Evolutionary conservation across 2,329 filamentous ascomycete genomes (phyloP), one percentile per base, ranked within the genome.

Genomic region (Arthrocladium fulminans): DNA sequence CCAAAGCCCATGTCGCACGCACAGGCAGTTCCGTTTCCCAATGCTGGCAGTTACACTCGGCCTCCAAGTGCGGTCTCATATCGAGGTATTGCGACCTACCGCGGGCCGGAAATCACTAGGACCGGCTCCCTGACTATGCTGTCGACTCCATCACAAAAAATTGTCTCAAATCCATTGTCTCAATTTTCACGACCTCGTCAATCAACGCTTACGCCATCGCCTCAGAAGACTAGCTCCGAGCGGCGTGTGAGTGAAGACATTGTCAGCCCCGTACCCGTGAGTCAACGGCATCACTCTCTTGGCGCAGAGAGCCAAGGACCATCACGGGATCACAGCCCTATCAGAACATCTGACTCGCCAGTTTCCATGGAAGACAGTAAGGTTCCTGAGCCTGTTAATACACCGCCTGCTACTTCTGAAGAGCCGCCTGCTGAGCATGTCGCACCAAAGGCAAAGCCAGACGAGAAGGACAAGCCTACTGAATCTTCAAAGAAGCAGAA

Each of bases 101-200:
- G 56, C 44, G 56, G 56, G 3, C 56, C 54, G 17, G 56, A 59
- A 47, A 51, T 59, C 24, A 59, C 56, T 7, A 51, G 52, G n/a
- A 56, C 52, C n/a, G 55, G 53, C 2, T 56, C 53, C 8, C 45
- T 54, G 41, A 56, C 52, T 34, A 59, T 59, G 55, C 48, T 59
- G 27, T 54, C 54, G 27, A 45, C 48, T 19, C 56, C 56, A 24
- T 50, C 54, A 8, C 46, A 49, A 15, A 39, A 51, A 20, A 59
- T 59, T 45, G 56, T 59, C 7, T 43, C 49, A 4, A 59, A 59
- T 42, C 56, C 56, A 12, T 45, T 59, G 30, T 59, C 56, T 2
- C 49, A 57, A 34, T 59, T 59, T 37, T 59, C 56, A 17, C 45
- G 56, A 40, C 56, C 56, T 10, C 45, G 56, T 15, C 55, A 56